These are phyloP conservation scores for Trichoderma asperellum DNA, from an alignment of 2,329 filamentous ascomycete genomes.

Conservation along the genomic window DNA sequence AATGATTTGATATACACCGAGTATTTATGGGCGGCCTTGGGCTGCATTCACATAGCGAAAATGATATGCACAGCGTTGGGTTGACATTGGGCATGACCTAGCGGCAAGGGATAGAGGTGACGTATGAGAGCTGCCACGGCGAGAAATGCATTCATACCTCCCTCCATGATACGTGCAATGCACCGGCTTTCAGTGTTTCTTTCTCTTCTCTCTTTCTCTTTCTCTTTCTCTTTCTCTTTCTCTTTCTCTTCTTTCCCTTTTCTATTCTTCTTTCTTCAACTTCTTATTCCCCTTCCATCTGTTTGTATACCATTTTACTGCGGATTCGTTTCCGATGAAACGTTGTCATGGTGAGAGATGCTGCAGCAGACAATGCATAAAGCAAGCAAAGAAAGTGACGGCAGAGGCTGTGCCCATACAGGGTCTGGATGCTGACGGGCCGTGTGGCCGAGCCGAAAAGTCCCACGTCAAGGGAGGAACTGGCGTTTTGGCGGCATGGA, in stretches of 20 bases:
- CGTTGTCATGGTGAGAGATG: neutral
- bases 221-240: neutral
- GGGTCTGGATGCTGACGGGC: conserved; percentile 19
- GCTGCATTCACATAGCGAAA: neutral
- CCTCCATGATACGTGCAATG: neutral
- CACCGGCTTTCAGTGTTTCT: neutral
- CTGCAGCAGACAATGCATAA: neutral
- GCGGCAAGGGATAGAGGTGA: neutral
- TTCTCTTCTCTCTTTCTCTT: neutral
- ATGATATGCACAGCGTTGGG: neutral
- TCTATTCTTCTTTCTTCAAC: too few relatives aligned
- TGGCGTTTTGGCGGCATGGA: conserved; percentile 1
- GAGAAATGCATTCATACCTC: neutral
- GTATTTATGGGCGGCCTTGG: conserved; percentile 6
- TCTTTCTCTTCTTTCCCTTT: neutral
- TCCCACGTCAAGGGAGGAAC: conserved; percentile 7
- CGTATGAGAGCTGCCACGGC: neutral
- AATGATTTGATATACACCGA: neutral
- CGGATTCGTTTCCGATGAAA: neutral
- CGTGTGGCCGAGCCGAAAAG: neutral
- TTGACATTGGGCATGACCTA: neutral
- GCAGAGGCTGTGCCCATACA: neutral
- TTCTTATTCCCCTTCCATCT: neutral
- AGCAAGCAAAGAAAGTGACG: neutral
- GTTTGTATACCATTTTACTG: neutral